A percentile compares a stretch with the other conserved stretches of the same genome.
Conservation (phyloP, 768 basidiomycete genomes). For the Suillus hirtellus region DNA sequence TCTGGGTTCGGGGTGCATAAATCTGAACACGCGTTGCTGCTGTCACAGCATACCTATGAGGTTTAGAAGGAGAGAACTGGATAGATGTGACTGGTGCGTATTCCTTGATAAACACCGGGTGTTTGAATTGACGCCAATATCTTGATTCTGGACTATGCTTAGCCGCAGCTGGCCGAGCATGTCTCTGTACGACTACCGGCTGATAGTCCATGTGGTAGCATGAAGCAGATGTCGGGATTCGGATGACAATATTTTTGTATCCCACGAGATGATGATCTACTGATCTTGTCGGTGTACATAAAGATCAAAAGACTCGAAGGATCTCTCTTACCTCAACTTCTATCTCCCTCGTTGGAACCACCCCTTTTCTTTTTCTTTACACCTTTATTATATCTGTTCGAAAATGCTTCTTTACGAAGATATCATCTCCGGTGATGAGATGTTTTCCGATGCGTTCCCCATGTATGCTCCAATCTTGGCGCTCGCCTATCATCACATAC, state of each 20-base stretch:
- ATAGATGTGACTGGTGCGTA: constrained; percentile 95
- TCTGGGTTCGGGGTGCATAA: constrained; percentile 95
- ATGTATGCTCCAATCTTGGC: constrained; percentile 50
- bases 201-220: constrained; percentile 70
- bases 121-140: constrained; percentile 85
- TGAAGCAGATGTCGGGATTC: constrained; percentile 15
- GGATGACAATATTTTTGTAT: constrained; percentile 20
- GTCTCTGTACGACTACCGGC: constrained; percentile 63
- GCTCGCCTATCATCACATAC: constrained; percentile 3
- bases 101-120: constrained; percentile 95
- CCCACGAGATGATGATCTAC: constrained; percentile 23
- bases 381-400: constrained; percentile 12
- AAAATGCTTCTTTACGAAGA: constrained; percentile 77
- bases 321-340: constrained; percentile 1
- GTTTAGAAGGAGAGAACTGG: constrained; percentile 84
- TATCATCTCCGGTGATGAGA: constrained; percentile 79
- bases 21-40: constrained; percentile 92
- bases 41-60: constrained; percentile 94
- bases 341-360: constrained; percentile 9
- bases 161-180: constrained; percentile 54
- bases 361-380: constrained; percentile 15
- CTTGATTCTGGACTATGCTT: constrained; percentile 75
- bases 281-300: constrained; percentile 10
- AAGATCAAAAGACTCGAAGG: constrained; percentile 7
- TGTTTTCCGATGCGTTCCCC: constrained; percentile 93